A percentile compares a stretch with the other conserved stretches of the same genome.
Evolutionary conservation across 139 green algal genomes (phyloP).

Genomic region (Micractinium sp.): DNA sequence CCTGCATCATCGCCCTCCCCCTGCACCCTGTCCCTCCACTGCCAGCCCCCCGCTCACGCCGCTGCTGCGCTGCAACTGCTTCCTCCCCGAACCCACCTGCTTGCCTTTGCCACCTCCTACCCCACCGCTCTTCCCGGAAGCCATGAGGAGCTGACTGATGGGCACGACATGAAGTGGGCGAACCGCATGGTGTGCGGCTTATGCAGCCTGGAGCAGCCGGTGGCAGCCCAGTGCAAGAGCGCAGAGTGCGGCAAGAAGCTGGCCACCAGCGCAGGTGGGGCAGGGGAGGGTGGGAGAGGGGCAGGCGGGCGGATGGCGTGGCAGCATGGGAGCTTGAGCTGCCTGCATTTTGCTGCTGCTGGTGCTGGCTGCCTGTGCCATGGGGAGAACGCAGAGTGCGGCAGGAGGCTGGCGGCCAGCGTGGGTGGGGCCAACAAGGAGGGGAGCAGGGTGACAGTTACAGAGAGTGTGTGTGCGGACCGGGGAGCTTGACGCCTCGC

Average conservation of each 20-base stretch:
- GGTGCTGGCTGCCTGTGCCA: not conserved
- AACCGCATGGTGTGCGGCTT: conserved; percentile 57
- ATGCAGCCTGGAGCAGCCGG: conserved; percentile 46
- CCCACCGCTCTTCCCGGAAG: not conserved
- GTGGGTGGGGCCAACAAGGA: not conserved
- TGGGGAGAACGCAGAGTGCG: conserved; percentile 22
- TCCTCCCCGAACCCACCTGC: not conserved
- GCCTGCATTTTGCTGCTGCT: not conserved
- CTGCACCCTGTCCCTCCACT: not conserved
- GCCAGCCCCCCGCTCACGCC: not conserved
- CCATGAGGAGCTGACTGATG: conserved; percentile 59
- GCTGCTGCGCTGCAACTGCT: not conserved
- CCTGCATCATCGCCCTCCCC: not conserved
- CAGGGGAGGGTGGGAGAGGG: not conserved
- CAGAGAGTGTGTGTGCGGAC: no score
- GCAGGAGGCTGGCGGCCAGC: conserved; percentile 51
- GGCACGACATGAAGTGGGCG: conserved; percentile 59
- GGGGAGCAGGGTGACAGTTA: not conserved
- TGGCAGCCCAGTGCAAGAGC: conserved; percentile 38
- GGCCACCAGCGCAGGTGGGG: conserved; percentile 34
- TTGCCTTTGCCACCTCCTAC: not conserved
- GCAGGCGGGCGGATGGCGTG: not conserved
- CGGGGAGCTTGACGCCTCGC: no score
- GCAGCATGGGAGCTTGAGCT: not conserved
- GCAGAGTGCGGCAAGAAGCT: conserved; percentile 55